Evolutionary conservation across 2,329 filamentous ascomycete species (phyloP), one percentile per base, ranked within the genome.

Genomic region (Colletotrichum sp.): DNA sequence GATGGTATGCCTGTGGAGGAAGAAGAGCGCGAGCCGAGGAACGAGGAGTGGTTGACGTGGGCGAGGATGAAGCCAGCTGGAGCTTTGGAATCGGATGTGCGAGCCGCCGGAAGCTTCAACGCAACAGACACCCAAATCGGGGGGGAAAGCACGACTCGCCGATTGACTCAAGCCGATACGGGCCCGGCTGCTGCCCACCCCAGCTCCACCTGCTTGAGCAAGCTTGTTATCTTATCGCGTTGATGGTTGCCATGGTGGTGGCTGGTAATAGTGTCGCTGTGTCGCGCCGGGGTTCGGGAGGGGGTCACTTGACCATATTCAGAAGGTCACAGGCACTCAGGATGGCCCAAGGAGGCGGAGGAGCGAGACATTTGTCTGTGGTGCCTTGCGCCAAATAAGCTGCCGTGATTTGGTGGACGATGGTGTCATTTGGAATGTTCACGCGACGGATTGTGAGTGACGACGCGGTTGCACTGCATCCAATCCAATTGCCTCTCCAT

Each of bases 161-260:
- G 34, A 21, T 48, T 55, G 71, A 71, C 43, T 66, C 69, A 34
- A 28, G 69, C 64, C 70, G 73, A 64, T 57, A 61, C 67, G 60
- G 48, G n/a, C 24, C 39, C 36, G 26, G 30, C 7, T 13, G 3
- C 43, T 61, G 18, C 24, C 28, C 28, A 30, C 15, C 24, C 34
- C 32, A 30, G 26, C 15, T 34, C 60, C 30, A 39, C 21, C 43
- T 52, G 2, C 43, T 13, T 7, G n/a, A 13, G 18, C 52, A 32
- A 52, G 43, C 26, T 70, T 4, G 13, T 75, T 68, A 64, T 68
- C 70, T 75, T 68, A 75, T 75, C 70, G 24, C 64, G n/a, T 10
- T 6, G 1, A 26, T 28, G 63, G 67, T 70, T 67, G 72, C 64
- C 30, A 26, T 66, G 63, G 32, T 52, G 57, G 43, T 34, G 15